These are phyloP conservation scores for Colletotrichum tanaceti DNA, from an alignment of 2,329 filamentous ascomycete genomes.

Conservation along the genomic window DNA sequence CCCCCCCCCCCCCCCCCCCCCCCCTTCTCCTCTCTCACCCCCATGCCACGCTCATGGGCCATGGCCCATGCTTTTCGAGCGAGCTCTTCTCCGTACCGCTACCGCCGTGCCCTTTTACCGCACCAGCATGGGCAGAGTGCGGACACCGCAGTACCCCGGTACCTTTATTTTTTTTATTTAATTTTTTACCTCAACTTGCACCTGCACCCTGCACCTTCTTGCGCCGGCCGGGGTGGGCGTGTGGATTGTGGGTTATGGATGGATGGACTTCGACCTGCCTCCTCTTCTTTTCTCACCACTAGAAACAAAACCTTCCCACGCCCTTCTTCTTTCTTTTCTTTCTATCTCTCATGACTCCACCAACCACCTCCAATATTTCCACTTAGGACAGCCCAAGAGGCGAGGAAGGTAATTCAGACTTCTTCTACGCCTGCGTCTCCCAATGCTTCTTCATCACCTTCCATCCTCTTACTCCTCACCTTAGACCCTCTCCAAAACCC, in stretches of 20 bases:
- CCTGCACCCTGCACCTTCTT: slow-evolving; percentile 29
- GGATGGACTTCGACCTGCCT: slow-evolving; percentile 39
- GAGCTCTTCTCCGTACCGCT: slow-evolving; percentile 30
- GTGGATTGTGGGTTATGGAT: slow-evolving; percentile 29
- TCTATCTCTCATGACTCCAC: slow-evolving; percentile 51
- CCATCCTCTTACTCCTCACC: slow-evolving; percentile 17
- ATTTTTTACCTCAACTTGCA: slow-evolving; percentile 14
- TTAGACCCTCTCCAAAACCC: not conserved
- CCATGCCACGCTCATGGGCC: slow-evolving; percentile 13
- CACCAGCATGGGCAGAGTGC: slow-evolving; percentile 22
- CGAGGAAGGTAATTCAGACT: slow-evolving; percentile 41
- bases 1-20: not conserved
- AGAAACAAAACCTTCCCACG: slow-evolving; percentile 43
- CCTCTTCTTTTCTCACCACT: slow-evolving; percentile 43
- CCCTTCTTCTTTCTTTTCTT: slow-evolving; percentile 43
- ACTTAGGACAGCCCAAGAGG: slow-evolving; percentile 40
- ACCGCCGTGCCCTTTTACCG: slow-evolving; percentile 12
- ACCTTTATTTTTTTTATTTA: slow-evolving; percentile 9
- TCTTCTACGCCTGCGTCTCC: slow-evolving; percentile 30
- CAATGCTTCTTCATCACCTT: slow-evolving; percentile 37
- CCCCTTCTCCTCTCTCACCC: not conserved
- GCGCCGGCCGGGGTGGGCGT: slow-evolving; percentile 31
- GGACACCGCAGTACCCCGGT: slow-evolving; percentile 38
- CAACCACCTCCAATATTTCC: slow-evolving; percentile 49
- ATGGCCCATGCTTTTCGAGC: slow-evolving; percentile 21